Evolutionary conservation across 345 rosid genomes (phyloP).

Genomic region (Linum tenue): DNA sequence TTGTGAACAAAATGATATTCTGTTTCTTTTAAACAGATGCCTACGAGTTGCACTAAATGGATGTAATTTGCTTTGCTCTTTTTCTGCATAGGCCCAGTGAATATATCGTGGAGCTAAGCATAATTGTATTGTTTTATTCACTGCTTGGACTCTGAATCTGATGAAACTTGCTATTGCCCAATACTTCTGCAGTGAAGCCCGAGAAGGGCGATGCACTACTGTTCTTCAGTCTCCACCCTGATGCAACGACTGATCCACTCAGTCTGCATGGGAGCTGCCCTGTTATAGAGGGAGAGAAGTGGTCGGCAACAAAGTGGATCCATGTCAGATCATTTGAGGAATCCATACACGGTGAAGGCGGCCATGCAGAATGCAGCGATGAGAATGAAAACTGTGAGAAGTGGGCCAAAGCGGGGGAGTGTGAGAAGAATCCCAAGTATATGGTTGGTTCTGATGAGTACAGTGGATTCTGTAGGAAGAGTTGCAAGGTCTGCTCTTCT

Average conservation of each 20-base stretch:
- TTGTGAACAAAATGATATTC: too few relatives aligned
- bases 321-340: slow-evolving; percentile 61
- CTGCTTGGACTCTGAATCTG: background rate
- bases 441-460: slow-evolving; percentile 51
- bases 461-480: slow-evolving; percentile 70
- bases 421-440: slow-evolving; percentile 55
- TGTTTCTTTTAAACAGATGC: too few relatives aligned
- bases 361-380: slow-evolving; percentile 38
- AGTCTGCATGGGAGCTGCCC: slow-evolving; percentile 96
- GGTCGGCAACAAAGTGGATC: slow-evolving; percentile 99
- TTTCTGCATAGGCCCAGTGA: background rate
- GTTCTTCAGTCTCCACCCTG: slow-evolving; percentile 85
- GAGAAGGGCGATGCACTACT: slow-evolving; percentile 82
- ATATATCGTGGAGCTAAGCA: too few relatives aligned
- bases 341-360: slow-evolving; percentile 2
- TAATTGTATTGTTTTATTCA: background rate
- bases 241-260: slow-evolving; percentile 48
- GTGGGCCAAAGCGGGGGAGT: slow-evolving; percentile 75
- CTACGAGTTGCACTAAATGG: background rate
- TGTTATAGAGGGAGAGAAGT: slow-evolving; percentile 86
- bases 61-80: background rate
- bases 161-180: slow-evolving; percentile 2
- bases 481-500: slow-evolving; percentile 64
- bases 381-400: slow-evolving; percentile 33
- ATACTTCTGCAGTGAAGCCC: slow-evolving; percentile 63